Percentiles rank a stretch among this genome's conserved stretches.
Conservation (phyloP, 2,329 filamentous ascomycete genomes). For the Orbilia blumenaviensis region DNA sequence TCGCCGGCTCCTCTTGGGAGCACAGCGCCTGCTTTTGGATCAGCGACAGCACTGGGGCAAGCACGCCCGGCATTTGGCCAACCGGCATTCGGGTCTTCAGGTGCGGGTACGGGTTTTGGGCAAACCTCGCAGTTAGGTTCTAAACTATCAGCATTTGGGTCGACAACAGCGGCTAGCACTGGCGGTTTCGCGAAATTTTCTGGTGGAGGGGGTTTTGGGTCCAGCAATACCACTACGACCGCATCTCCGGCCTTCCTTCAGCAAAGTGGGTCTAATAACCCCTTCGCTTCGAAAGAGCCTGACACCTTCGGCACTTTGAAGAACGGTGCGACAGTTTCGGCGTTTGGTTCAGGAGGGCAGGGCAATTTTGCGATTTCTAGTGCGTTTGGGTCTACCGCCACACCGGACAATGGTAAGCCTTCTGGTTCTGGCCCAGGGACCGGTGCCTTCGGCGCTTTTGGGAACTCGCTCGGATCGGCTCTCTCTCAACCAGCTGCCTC, state of each 20-base stretch:
- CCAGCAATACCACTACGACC: neutral
- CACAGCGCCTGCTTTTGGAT: conserved; percentile 23
- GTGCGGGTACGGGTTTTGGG: conserved; percentile 53
- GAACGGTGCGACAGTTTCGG: neutral
- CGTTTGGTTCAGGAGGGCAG: conserved; percentile 11
- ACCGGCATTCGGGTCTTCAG: conserved; percentile 47
- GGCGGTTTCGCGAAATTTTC: conserved; percentile 49
- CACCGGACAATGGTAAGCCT: conserved; percentile 32
- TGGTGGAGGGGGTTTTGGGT: conserved; percentile 33
- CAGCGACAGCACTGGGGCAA: conserved; percentile 19
- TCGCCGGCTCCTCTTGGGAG: conserved; percentile 24
- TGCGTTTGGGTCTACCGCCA: conserved; percentile 41
- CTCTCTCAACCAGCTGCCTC: conserved; percentile 49
- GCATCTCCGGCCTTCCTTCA: conserved; percentile 44
- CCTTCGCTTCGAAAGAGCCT: conserved; percentile 35
- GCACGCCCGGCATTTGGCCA: conserved; percentile 54
- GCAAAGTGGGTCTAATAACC: conserved; percentile 32
- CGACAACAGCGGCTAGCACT: neutral
- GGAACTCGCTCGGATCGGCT: conserved; percentile 40
- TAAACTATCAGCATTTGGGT: conserved; percentile 64
- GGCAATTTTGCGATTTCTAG: conserved; percentile 27
- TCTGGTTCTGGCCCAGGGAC: neutral
- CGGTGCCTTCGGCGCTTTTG: conserved; percentile 48
- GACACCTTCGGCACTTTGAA: conserved; percentile 45
- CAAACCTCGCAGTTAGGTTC: conserved; percentile 57